Base-by-base conservation (phyloP, 805 yeast species). In the Jamesozyma hellenica region DNA sequence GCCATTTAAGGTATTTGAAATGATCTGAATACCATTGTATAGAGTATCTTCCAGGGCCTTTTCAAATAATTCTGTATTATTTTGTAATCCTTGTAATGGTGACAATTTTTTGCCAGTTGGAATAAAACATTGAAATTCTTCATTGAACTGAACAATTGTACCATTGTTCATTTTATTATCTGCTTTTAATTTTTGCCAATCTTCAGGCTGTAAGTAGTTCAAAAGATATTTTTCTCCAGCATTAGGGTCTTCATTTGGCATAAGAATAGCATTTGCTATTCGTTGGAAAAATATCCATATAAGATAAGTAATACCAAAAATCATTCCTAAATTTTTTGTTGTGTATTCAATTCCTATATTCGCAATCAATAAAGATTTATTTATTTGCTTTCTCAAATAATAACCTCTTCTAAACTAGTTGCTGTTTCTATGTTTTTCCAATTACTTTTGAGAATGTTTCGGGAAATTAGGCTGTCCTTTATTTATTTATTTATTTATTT, bases 241-340 rank as follows among this genome's bases (percentile, higher is more conserved):
- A 5, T 35, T 35, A 2, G 51, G 48, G 28, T 51, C 58, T 15
- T 46, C 52, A 11, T 53, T 23, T 6, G 56, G 55, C 14, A 46
- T 36, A 27, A 48, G 30, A 8, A 49, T n/a, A 23, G 45, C 48
- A 10, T 32, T 14, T 4, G 38, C 36, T 18, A 32, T 27, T 5
- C 28, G 14, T 25, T 32, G 35, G 11, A 32, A 17, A 4, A 32
- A 21, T 21, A 21, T 6, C 5, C 5, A 21, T 21, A 21, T 21
- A 21, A 21, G 23, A 21, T 6, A 21, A n/a, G n/a, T n/a, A n/a
- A n/a, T n/a, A n/a, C n/a, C n/a, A n/a, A n/a, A n/a, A n/a, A n/a
- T n/a, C n/a, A n/a, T n/a, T n/a, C n/a, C n/a, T n/a, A n/a, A n/a
- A n/a, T n/a, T n/a, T n/a, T n/a, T n/a, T n/a, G n/a, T n/a, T n/a